A percentile compares a stretch with the other conserved stretches of the same genome.
Evolutionary conservation across 2,329 filamentous ascomycete species (phyloP).

Genomic region (Epichloe brachyelytri): DNA sequence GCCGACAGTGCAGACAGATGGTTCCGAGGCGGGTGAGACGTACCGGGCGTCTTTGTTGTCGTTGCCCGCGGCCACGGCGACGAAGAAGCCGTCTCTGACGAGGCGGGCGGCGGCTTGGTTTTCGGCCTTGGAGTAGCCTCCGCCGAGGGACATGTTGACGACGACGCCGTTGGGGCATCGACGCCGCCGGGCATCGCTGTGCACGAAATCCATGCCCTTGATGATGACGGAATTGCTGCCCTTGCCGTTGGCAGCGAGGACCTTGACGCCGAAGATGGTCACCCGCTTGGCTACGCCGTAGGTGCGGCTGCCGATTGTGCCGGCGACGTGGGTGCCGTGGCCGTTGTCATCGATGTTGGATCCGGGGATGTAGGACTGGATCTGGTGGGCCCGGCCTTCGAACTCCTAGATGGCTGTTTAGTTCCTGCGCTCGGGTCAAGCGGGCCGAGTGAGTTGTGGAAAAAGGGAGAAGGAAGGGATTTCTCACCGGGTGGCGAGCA

Average conservation of each 20-base stretch:
- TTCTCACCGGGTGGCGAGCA: slow-evolving; percentile 19
- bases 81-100: slow-evolving; percentile 28
- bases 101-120: slow-evolving; percentile 32
- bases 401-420: slow-evolving; percentile 18
- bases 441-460: neutral
- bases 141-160: slow-evolving; percentile 39
- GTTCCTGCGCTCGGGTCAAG: neutral
- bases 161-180: slow-evolving; percentile 28
- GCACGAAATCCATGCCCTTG: slow-evolving; percentile 27
- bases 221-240: slow-evolving; percentile 18
- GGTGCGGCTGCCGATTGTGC: slow-evolving; percentile 19
- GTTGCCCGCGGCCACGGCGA: slow-evolving; percentile 40
- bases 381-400: slow-evolving; percentile 24
- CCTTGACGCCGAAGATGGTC: slow-evolving; percentile 25
- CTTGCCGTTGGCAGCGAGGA: slow-evolving; percentile 21
- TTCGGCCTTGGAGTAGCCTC: slow-evolving; percentile 24
- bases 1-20: slow-evolving; percentile 33
- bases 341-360: slow-evolving; percentile 16
- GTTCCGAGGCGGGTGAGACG: slow-evolving; percentile 27
- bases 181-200: slow-evolving; percentile 18
- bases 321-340: slow-evolving; percentile 21
- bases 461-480: neutral
- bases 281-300: slow-evolving; percentile 28
- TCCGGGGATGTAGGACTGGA: slow-evolving; percentile 20
- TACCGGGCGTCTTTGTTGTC: slow-evolving; percentile 24